These are phyloP conservation scores for Podospora bellae-mahoneyi DNA, from an alignment of 495 filamentous ascomycete species.

Conservation along the genomic window DNA sequence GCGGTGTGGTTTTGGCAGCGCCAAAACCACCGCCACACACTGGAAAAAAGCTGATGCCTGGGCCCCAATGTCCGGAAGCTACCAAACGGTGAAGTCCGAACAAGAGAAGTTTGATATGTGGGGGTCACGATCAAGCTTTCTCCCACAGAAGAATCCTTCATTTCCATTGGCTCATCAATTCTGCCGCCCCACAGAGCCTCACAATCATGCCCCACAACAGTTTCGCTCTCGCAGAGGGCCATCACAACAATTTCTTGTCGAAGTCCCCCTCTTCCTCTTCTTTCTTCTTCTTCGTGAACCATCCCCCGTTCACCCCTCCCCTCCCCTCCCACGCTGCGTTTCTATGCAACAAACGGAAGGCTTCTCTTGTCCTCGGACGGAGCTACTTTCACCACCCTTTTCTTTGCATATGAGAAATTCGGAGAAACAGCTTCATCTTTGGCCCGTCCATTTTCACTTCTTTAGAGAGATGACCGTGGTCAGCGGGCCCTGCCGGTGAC, in stretches of 20 bases:
- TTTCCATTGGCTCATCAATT: background rate
- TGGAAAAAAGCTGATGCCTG: too few species aligned
- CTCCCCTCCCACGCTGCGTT: slow-evolving; percentile 97
- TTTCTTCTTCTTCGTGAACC: slow-evolving; percentile 50
- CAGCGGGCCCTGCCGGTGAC: slow-evolving; percentile 72
- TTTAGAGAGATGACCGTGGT: slow-evolving; percentile 33
- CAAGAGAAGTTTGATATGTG: background rate
- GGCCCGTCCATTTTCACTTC: slow-evolving; percentile 41
- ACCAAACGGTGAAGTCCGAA: too few species aligned
- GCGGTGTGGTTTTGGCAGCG: too few species aligned
- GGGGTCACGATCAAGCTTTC: background rate
- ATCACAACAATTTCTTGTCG: too few species aligned
- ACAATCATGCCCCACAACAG: slow-evolving; percentile 1
- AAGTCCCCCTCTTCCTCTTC: slow-evolving; percentile 13
- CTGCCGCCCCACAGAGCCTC: slow-evolving; percentile 14
- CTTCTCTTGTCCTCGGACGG: slow-evolving; percentile 36
- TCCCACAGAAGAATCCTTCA: background rate
- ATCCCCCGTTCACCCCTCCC: slow-evolving; percentile 82
- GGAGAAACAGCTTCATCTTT: slow-evolving; percentile 80
- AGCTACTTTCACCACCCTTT: slow-evolving; percentile 16
- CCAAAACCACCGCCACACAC: background rate
- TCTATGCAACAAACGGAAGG: slow-evolving; percentile 96
- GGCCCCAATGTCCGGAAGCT: too few species aligned
- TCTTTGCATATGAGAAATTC: slow-evolving; percentile 98
- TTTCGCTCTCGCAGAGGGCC: too few species aligned